These are phyloP conservation scores for Linanthus parryae DNA, from an alignment of 148 eudicot genomes.

Conservation along the genomic window DNA sequence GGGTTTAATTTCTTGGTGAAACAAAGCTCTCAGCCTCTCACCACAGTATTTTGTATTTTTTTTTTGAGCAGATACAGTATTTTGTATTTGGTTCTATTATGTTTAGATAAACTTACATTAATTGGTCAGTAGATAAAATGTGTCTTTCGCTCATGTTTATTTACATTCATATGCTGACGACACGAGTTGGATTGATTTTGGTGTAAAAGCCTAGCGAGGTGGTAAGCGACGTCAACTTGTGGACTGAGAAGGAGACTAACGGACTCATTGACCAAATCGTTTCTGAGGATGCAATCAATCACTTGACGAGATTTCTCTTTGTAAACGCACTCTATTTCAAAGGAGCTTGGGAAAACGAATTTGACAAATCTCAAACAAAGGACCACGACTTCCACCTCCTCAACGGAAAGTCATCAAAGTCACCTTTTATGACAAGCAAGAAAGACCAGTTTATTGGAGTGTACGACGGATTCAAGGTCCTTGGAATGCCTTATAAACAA, in stretches of 20 bases:
- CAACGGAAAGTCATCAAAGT: slow-evolving; percentile 49
- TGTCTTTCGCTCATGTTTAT: slow-evolving; percentile 7
- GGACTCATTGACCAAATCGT: slow-evolving; percentile 79
- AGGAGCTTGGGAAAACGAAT: slow-evolving; percentile 73
- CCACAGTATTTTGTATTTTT: too few species aligned
- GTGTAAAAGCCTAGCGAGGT: slow-evolving; percentile 64
- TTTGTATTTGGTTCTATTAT: too few species aligned
- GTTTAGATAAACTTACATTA: too few species aligned
- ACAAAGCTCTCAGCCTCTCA: too few species aligned
- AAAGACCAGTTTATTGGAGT: slow-evolving; percentile 41
- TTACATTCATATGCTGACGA: too few species aligned
- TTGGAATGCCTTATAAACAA: slow-evolving; percentile 60
- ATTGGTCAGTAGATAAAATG: too few species aligned
- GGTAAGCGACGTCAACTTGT: slow-evolving; percentile 52
- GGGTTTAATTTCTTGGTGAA: too few species aligned
- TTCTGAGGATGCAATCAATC: slow-evolving; percentile 65
- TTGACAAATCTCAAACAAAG: slow-evolving; percentile 52
- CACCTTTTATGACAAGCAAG: slow-evolving; percentile 87
- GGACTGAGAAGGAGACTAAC: slow-evolving; percentile 80
- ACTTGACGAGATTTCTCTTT: slow-evolving; percentile 61
- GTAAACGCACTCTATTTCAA: slow-evolving; percentile 85
- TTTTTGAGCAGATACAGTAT: too few species aligned
- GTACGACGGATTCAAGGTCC: slow-evolving; percentile 63
- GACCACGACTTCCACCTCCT: slow-evolving; percentile 68
- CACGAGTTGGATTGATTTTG: too few species aligned